Base-by-base conservation (phyloP, 495 filamentous ascomycete species). In the Neurospora terricola region DNA sequence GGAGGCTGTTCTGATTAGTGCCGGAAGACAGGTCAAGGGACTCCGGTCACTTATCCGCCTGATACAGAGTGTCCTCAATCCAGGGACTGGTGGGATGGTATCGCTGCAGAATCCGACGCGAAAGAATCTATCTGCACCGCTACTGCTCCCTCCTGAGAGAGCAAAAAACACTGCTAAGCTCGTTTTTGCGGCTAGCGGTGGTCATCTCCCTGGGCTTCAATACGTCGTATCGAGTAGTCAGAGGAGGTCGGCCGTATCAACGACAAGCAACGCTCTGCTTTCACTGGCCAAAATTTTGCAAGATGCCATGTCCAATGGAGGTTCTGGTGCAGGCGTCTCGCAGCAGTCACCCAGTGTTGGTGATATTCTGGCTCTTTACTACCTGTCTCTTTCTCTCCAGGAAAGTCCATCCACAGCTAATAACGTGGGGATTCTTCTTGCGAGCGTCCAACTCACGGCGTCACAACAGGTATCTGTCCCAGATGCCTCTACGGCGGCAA, bases 241-340 rank as follows among this genome's bases (percentile, higher is more conserved):
- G 27, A 88, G 90, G 76, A 94, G 89, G 78, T 93, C 94, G 11
- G 95, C 93, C 14, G 87, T 97, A 12, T 94, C 93, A 8, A 98
- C 94, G 4, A 97, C 94, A 4, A 98, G 95, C 82, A 99, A 99
- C 80, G 96, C 94, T 18, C 83, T 99, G 9, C 87, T 99, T 4
- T 98, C 95, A 1, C 84, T 99, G 69, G 96, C 96, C 34, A 99
- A 99, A 81, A 98, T 99, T 66, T 98, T 97, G 76, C 96, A 99
- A 81, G 96, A 99, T 83, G 91, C 94, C n/a, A 97, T 98, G 92
- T 92, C 93, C 8, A 94, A 89, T 73, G 89, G 90, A 39, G 89
- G 88, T 21, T 82, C 87, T 40, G 83, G 86, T 3, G 86, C 89
- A 38, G 85, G 86, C 43, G 84, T 90, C 48, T 84, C 90, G 12